A percentile compares a stretch with the other conserved stretches of the same genome.
Evolutionary conservation across 225 moss, liverwort and hornwort genomes (phyloP).

Genomic region (Polytrichum commune): DNA sequence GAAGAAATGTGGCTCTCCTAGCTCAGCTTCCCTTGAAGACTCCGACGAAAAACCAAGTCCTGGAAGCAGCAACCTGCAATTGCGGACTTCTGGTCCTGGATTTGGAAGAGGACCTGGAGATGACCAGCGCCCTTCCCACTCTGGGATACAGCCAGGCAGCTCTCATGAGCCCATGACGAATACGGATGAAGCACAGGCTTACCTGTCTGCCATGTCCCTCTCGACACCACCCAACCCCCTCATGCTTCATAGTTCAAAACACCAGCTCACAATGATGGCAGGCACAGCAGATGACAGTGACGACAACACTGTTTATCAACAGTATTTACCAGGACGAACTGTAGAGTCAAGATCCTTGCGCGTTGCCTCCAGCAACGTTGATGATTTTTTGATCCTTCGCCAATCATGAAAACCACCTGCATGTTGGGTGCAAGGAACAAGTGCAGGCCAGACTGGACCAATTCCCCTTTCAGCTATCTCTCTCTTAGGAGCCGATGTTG

Average conservation of each 20-base stretch:
- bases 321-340: constrained; percentile 57
- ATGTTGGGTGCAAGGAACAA: constrained; percentile 52
- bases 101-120: constrained; percentile 40
- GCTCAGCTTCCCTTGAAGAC: constrained; percentile 79
- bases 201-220: constrained; percentile 75
- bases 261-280: constrained; percentile 59
- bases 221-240: constrained; percentile 66
- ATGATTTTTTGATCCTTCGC: no score
- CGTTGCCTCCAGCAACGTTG: no score
- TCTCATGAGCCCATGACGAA: constrained; percentile 57
- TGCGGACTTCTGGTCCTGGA: constrained; percentile 48
- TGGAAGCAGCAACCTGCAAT: constrained; percentile 58
- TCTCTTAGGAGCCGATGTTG: constrained; percentile 61
- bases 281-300: constrained; percentile 57
- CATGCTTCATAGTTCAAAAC: constrained; percentile 62
- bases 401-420: background rate
- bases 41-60: constrained; percentile 82
- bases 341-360: background rate
- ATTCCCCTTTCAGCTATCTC: constrained; percentile 53
- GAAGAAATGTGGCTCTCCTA: constrained; percentile 80
- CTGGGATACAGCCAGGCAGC: constrained; percentile 52
- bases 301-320: constrained; percentile 70
- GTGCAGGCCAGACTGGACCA: constrained; percentile 66
- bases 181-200: constrained; percentile 59
- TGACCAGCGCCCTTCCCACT: constrained; percentile 53